A percentile compares a stretch with the other conserved stretches of the same genome.
These are phyloP conservation scores for Bipolaris bicolor DNA, from an alignment of 2,329 filamentous ascomycete genomes.

Conservation along the genomic window DNA sequence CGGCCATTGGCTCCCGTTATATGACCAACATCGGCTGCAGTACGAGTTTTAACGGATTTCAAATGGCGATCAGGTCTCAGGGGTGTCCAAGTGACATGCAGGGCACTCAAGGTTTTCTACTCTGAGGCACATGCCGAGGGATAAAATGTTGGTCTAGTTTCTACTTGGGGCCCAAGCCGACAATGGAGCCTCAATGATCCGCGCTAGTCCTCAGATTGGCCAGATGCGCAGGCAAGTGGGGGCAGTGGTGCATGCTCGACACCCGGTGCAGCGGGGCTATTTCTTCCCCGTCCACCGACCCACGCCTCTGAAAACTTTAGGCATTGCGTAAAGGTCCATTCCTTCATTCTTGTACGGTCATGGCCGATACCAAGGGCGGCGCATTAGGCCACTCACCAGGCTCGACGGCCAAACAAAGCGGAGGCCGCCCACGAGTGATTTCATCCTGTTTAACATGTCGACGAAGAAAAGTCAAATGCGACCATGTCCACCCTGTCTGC, in stretches of 20 bases:
- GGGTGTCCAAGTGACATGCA: no score
- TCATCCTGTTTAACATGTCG: slow-evolving; percentile 49
- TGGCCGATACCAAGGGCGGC: slow-evolving; percentile 34
- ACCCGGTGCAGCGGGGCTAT: slow-evolving; percentile 13
- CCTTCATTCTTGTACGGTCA: slow-evolving; percentile 16
- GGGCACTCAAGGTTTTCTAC: background rate
- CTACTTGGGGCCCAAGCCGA: background rate
- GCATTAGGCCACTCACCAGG: slow-evolving; percentile 34
- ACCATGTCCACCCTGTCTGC: slow-evolving; percentile 48
- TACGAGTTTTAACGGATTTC: no score
- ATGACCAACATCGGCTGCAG: no score
- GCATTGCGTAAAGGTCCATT: slow-evolving; percentile 12
- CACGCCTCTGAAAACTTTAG: slow-evolving; percentile 20
- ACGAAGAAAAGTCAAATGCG: slow-evolving; percentile 48
- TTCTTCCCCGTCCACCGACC: slow-evolving; percentile 21
- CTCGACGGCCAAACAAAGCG: slow-evolving; percentile 32
- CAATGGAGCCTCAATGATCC: slow-evolving; percentile 6
- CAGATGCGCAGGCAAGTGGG: slow-evolving; percentile 12
- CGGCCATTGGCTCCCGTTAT: no score
- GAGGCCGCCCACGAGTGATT: slow-evolving; percentile 46
- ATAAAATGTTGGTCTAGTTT: background rate
- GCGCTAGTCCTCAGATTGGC: slow-evolving; percentile 11
- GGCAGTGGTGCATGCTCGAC: slow-evolving; percentile 11
- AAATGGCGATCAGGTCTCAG: no score
- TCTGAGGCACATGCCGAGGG: no score